Evolutionary conservation across 2,329 filamentous ascomycete genomes (phyloP), one percentile per base, ranked within the genome.

Genomic region (Hypomyces rosellus): DNA sequence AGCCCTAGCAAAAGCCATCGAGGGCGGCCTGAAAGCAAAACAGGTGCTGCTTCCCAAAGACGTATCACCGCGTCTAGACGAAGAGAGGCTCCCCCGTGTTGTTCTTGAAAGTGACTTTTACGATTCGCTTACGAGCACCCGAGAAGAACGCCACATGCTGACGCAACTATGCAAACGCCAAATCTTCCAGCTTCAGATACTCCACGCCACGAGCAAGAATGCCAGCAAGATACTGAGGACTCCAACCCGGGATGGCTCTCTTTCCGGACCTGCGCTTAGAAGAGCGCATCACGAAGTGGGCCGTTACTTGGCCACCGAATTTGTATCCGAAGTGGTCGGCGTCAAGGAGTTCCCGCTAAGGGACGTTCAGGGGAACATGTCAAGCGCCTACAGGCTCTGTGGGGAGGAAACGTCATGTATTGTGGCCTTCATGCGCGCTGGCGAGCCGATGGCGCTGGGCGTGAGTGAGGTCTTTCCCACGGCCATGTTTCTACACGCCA

Each of bases 391-490:
- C 57, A 70, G 65, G 7, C 65, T 85, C 2, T 50, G 40, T 0
- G 22, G 74, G 48, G 80, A 85, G 58, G 7, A 64, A 1, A 48
- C 65, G 8, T 84, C 78, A 0, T 51, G 70, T 1, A 82, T 86
- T 43, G 65, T 84, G 1, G 69, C 80, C 0, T 54, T 85, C n/a
- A 85, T 85, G 80, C 76, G 80, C 8, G 80, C 76, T 2, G 81
- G 81, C 8, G 80, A 84, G 54, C 71, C 80, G 0, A 80, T 86
- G 76, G 82, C 82, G 0, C 61, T 74, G 1, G 81, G 81, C 0
- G 68, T 86, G 42, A 78, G 63, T 55, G 70, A 80, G 0, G 75
- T 67, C 0, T 74, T 85, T 5, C 75, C 75, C 0, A 51, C 50
- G 0, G 77, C 80, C 4, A 71, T 67, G 59, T 80, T 82, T 47